Percentiles rank a stretch among this genome's conserved stretches.
These are phyloP conservation scores for Eremothecium gossypii DNA, from an alignment of 1,139 yeast genomes.

Conservation along the genomic window DNA sequence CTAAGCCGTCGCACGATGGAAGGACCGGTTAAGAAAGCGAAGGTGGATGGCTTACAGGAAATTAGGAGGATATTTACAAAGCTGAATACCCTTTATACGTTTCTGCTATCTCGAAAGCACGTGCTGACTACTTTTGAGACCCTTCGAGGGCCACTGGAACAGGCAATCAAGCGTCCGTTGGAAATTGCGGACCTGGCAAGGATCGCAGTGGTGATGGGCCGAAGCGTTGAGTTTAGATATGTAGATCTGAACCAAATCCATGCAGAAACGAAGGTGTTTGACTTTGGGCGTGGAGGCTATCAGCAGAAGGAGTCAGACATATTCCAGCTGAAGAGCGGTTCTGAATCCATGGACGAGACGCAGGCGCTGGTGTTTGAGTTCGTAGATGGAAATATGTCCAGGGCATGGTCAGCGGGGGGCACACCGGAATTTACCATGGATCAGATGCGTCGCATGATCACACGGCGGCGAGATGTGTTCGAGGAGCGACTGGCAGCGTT, in stretches of 20 bases:
- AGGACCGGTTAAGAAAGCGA: background rate
- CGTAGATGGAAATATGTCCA: slow-evolving; percentile 50
- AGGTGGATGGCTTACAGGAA: slow-evolving; percentile 26
- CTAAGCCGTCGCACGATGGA: slow-evolving; percentile 1
- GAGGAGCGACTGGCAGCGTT: slow-evolving; percentile 35
- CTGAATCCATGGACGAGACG: slow-evolving; percentile 27
- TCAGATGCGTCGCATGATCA: slow-evolving; percentile 51
- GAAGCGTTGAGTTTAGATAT: slow-evolving; percentile 60
- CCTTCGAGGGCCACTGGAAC: slow-evolving; percentile 40
- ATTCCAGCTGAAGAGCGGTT: slow-evolving; percentile 35
- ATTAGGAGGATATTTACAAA: slow-evolving; percentile 38
- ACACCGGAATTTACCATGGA: slow-evolving; percentile 40
- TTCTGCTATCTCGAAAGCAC: slow-evolving; percentile 46
- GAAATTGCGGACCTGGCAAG: slow-evolving; percentile 49
- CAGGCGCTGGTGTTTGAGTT: slow-evolving; percentile 70
- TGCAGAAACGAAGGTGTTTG: slow-evolving; percentile 40
- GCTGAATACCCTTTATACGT: slow-evolving; percentile 48
- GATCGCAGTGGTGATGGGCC: slow-evolving; percentile 55
- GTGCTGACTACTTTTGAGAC: slow-evolving; percentile 46
- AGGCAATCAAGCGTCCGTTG: slow-evolving; percentile 34
- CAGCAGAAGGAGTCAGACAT: slow-evolving; percentile 42
- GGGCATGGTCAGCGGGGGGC: background rate
- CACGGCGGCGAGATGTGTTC: slow-evolving; percentile 50
- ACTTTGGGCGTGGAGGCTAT: slow-evolving; percentile 38
- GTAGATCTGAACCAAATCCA: slow-evolving; percentile 62